Percentiles rank a stretch among this genome's conserved stretches.
These are phyloP conservation scores for Lichtheimia ramosa DNA, from an alignment of 371 early-diverging fungal genomes.

Conservation along the genomic window DNA sequence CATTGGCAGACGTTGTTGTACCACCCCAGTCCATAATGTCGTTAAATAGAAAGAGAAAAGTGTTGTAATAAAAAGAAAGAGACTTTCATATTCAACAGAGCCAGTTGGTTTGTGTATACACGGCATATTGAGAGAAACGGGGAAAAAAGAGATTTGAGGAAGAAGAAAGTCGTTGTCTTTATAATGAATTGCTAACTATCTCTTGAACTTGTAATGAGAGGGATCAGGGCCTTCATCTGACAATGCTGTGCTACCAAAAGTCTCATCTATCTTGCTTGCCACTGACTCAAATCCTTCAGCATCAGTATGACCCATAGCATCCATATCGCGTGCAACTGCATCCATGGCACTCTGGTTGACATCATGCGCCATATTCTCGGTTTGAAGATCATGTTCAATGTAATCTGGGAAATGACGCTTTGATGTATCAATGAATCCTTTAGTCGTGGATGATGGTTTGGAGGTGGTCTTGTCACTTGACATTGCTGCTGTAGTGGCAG, in stretches of 20 bases:
- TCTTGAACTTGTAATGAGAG: slow-evolving; percentile 1
- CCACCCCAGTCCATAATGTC: too few species aligned
- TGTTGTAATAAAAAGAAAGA: too few species aligned
- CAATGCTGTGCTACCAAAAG: slow-evolving; percentile 15
- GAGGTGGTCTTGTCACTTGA: neutral
- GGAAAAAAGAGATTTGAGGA: too few species aligned
- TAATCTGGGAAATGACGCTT: neutral
- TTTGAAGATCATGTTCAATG: neutral
- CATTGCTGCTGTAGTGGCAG: too few species aligned
- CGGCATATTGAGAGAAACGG: too few species aligned
- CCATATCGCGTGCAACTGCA: slow-evolving; percentile 15
- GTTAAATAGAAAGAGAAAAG: too few species aligned
- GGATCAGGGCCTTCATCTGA: slow-evolving; percentile 14
- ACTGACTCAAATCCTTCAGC: slow-evolving; percentile 18
- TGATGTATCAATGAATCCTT: neutral
- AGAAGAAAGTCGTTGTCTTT: too few species aligned
- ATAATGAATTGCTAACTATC: too few species aligned
- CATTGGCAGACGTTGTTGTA: too few species aligned
- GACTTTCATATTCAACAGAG: too few species aligned
- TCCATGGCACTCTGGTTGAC: slow-evolving; percentile 20
- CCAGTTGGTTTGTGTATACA: too few species aligned
- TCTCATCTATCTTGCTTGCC: slow-evolving; percentile 20
- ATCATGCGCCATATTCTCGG: slow-evolving; percentile 5
- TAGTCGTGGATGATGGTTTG: neutral
- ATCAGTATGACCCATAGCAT: slow-evolving; percentile 14